Evolutionary conservation across 495 filamentous ascomycete species (phyloP).

Genomic region (Annulohypoxylon bovei): DNA sequence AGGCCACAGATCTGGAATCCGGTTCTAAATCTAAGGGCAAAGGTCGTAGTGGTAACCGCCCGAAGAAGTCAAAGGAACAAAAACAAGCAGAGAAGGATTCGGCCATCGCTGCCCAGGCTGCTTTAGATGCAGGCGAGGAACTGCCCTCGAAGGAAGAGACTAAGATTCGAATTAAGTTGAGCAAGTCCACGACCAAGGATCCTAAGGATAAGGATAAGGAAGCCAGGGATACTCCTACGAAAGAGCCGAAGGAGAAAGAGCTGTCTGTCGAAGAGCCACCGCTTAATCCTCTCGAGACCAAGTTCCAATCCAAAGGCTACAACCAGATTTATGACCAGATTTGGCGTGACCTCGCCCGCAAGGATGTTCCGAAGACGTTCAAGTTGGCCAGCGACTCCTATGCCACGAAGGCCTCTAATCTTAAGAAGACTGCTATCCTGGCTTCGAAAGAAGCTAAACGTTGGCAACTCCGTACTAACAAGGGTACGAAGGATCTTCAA

Average conservation of each 20-base stretch:
- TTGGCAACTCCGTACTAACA: constrained; percentile 98
- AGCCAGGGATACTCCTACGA: constrained; percentile 54
- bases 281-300: constrained; percentile 55
- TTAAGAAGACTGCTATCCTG: constrained; percentile 96
- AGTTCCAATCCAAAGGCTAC: constrained; percentile 89
- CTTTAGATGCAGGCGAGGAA: constrained; percentile 84
- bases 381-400: constrained; percentile 85
- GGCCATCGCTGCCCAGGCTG: constrained; percentile 87
- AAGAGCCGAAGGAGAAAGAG: constrained; percentile 75
- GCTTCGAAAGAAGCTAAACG: constrained; percentile 96
- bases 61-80: constrained; percentile 93
- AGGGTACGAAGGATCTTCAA: constrained; percentile 96
- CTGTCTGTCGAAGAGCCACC: constrained; percentile 66
- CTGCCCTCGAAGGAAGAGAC: constrained; percentile 75
- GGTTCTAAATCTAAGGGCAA: constrained; percentile 70
- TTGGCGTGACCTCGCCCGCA: constrained; percentile 91
- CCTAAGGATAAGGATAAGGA: constrained; percentile 57
- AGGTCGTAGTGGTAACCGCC: constrained; percentile 71
- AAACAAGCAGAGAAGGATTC: constrained; percentile 95
- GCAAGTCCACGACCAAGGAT: constrained; percentile 59
- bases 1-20: constrained; percentile 68
- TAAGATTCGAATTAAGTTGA: constrained; percentile 66
- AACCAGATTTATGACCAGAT: constrained; percentile 99
- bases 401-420: constrained; percentile 85
- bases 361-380: constrained; percentile 91